A percentile compares a stretch with the other conserved stretches of the same genome.
phyloP scores from a whole-genome alignment of 1,139 yeast genomes.

The Sugiyamaella novakii region DNA sequence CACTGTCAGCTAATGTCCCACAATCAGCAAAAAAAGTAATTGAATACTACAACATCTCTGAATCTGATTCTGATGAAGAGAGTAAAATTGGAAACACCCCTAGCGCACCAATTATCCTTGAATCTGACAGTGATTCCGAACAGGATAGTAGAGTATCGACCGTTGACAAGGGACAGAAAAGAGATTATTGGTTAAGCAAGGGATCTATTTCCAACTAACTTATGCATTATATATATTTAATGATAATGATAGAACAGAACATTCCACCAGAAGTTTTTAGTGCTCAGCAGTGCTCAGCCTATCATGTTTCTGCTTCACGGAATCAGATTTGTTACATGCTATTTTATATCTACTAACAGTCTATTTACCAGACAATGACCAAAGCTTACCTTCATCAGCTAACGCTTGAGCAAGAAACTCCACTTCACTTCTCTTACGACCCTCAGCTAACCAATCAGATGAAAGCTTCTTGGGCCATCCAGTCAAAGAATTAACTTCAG shows the following conservation, averaged over 20 bases:
- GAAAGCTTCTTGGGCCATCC: constrained; percentile 95
- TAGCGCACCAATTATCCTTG: constrained; percentile 1
- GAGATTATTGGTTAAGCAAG: constrained; percentile 13
- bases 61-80: constrained; percentile 6
- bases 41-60: constrained; percentile 13
- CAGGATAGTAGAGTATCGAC: constrained; percentile 12
- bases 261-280: too few relatives aligned
- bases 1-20: not conserved
- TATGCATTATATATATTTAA: not conserved
- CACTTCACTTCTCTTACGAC: constrained; percentile 85
- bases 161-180: constrained; percentile 10
- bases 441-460: constrained; percentile 86
- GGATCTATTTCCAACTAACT: not conserved
- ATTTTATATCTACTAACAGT: constrained; percentile 9
- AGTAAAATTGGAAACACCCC: not conserved
- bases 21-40: not conserved
- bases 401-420: constrained; percentile 73
- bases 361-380: constrained; percentile 21
- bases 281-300: too few relatives aligned
- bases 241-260: not conserved
- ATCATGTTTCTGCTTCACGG: too few relatives aligned
- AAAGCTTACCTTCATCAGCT: constrained; percentile 52
- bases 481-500: constrained; percentile 83
- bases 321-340: too few relatives aligned
- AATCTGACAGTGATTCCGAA: constrained; percentile 1